phyloP scores from a whole-genome alignment of 208 protist genomes.

The Wallacemonas collosoma region DNA sequence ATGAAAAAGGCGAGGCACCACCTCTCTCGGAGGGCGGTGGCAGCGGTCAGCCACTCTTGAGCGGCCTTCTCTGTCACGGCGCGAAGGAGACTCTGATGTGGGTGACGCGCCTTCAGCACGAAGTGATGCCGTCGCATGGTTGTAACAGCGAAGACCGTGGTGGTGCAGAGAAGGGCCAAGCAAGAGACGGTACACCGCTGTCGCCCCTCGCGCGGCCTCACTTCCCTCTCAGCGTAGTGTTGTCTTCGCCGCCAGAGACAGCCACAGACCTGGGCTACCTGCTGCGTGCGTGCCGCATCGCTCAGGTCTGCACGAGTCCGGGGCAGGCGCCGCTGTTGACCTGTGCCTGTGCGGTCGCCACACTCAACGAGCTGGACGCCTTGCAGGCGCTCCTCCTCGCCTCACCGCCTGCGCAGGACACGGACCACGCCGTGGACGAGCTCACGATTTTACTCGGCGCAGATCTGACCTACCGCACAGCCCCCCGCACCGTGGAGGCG shows the following conservation, averaged over 20 bases:
- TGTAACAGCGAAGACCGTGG: not conserved
- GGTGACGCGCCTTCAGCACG: slow-evolving; percentile 18
- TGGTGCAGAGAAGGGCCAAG: not conserved
- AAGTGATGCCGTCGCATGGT: not conserved
- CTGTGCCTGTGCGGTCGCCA: slow-evolving; percentile 15
- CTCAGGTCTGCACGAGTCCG: slow-evolving; percentile 9
- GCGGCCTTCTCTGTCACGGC: slow-evolving; percentile 24
- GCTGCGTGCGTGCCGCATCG: not conserved
- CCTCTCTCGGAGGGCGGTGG: not conserved
- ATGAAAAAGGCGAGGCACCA: too few species aligned
- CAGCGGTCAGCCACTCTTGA: slow-evolving; percentile 11
- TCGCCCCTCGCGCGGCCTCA: not conserved
- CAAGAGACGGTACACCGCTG: not conserved
- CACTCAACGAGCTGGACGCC: slow-evolving; percentile 24
- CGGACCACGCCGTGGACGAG: slow-evolving; percentile 16
- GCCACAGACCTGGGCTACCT: not conserved
- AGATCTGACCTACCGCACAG: slow-evolving; percentile 14
- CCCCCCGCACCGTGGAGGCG: not conserved
- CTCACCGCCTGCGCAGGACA: too few species aligned
- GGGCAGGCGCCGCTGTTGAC: slow-evolving; percentile 15
- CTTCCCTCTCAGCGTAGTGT: not conserved
- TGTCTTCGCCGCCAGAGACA: not conserved
- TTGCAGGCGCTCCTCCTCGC: slow-evolving; percentile 6
- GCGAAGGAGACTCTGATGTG: slow-evolving; percentile 27
- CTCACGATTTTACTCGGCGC: slow-evolving; percentile 25